Evolutionary conservation across 78 protist genomes (phyloP), one percentile per base, ranked within the genome.

Genomic region (Pigoraptor vietnamica): DNA sequence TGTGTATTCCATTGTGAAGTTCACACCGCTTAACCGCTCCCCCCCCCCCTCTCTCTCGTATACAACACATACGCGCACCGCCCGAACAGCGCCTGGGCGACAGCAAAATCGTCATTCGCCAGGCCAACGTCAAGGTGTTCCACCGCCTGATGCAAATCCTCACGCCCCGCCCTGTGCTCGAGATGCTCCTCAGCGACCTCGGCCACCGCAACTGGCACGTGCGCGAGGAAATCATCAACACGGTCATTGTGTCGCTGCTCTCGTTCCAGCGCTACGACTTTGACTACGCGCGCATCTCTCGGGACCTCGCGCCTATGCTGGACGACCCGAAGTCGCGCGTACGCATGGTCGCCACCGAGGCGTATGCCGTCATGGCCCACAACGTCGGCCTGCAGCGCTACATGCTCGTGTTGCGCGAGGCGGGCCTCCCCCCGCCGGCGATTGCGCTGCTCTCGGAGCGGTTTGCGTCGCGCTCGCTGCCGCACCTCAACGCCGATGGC

Each of bases 121-220:
- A 81, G 86, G 86, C 86, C 35, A 81, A 81, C n/a, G 33, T 32
- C 35, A 23, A 81, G 86, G 86, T 81, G n/a, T 23, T 81, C 19
- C 21, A 32, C 14, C 36, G 33, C n/a, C 86, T 81, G 36, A 81
- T 81, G 36, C 86, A 32, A 2, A 32, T 32, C 14, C 14, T 81
- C n/a, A 81, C 86, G 14, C 86, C 86, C 19, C 33, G 24, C 36
- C 86, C 86, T 19, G 36, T 81, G 36, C 86, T 81, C n/a, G 86
- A 2, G 86, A 23, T 23, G 24, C 86, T 81, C 35, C 33, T 81
- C n/a, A 32, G 36, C 86, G 86, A 81, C 86, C 36, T 81, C 33
- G n/a, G n/a, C 86, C 86, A 81, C 36, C 36, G 36, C n/a, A 81
- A 81, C 86, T 81, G 86, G 86, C 86, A 81, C 86, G 86, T 81